Percentiles rank a stretch among this genome's conserved stretches.
These are phyloP conservation scores for Beta corolliflora DNA, from an alignment of 179 eudicot species.

Conservation along the genomic window DNA sequence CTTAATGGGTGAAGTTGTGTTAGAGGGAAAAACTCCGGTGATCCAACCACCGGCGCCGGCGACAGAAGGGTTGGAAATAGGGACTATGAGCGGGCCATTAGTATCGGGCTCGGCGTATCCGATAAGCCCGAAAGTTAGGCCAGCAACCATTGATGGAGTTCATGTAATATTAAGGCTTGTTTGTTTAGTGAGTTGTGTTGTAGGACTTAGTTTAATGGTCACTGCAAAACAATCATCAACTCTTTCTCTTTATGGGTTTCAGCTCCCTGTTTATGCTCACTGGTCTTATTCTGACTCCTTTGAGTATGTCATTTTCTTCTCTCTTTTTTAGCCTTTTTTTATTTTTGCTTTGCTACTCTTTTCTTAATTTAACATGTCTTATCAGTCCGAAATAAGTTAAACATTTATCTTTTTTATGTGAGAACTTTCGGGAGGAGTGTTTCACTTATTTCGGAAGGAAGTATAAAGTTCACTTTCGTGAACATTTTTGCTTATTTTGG, in stretches of 20 bases:
- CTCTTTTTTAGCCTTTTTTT: not conserved
- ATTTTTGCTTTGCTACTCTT: not conserved
- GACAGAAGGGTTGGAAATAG: slow-evolving; percentile 26
- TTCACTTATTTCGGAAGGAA: too few species aligned
- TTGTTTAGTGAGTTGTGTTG: slow-evolving; percentile 51
- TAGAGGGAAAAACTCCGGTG: slow-evolving; percentile 28
- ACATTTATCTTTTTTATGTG: too few species aligned
- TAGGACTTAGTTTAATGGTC: slow-evolving; percentile 53
- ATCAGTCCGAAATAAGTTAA: too few species aligned
- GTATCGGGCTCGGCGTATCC: slow-evolving; percentile 23
- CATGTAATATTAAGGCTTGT: slow-evolving; percentile 48
- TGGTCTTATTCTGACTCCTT: slow-evolving; percentile 91
- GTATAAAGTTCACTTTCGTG: too few species aligned
- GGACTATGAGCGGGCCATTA: slow-evolving; percentile 42
- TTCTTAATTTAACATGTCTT: too few species aligned
- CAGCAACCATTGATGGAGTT: slow-evolving; percentile 32
- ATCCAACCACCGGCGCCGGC: not conserved
- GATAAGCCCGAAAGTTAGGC: slow-evolving; percentile 27
- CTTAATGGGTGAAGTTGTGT: slow-evolving; percentile 26
- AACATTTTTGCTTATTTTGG: too few species aligned
- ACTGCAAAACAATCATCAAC: slow-evolving; percentile 62
- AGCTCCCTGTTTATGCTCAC: slow-evolving; percentile 69
- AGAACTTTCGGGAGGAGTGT: too few species aligned
- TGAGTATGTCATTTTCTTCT: slow-evolving; percentile 47
- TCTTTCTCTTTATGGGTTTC: slow-evolving; percentile 66